Percentiles rank a stretch among this genome's conserved stretches.
Evolutionary conservation across 140 eudicot genomes (phyloP).

Genomic region (Anethum foeniculum): DNA sequence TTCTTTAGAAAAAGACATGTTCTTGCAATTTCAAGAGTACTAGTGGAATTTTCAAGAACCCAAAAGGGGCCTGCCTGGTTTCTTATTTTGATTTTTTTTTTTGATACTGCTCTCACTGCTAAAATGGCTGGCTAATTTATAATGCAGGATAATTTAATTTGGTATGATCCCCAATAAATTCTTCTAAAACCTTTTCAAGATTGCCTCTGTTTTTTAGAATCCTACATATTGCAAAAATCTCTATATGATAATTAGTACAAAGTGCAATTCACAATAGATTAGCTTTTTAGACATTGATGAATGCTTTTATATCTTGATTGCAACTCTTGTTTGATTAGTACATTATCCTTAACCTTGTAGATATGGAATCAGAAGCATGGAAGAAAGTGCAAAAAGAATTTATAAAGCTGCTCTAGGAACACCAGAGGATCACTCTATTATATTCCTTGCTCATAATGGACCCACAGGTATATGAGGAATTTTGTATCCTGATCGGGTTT

Average conservation of each 20-base stretch:
- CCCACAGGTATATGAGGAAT: conserved; percentile 53
- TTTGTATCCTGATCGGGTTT: background rate
- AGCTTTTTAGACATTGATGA: background rate
- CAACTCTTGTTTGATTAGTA: conserved; percentile 4
- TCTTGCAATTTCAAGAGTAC: background rate
- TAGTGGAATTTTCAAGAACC: background rate
- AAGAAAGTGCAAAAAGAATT: conserved; percentile 66
- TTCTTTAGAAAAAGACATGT: background rate
- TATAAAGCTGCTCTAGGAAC: conserved; percentile 56
- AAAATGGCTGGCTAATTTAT: background rate
- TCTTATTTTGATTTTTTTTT: background rate
- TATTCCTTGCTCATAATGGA: conserved; percentile 92
- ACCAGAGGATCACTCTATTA: conserved; percentile 66
- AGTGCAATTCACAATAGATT: background rate
- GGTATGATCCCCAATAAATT: background rate
- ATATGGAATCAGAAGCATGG: conserved; percentile 66
- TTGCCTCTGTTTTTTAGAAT: background rate
- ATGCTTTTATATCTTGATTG: conserved; percentile 3
- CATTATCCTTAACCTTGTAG: conserved; percentile 28
- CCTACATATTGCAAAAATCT: background rate
- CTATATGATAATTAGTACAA: background rate
- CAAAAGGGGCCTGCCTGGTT: background rate
- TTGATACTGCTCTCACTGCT: background rate
- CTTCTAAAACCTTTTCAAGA: background rate
- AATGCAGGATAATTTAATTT: background rate